Evolutionary conservation across 2,329 filamentous ascomycete genomes (phyloP).

Genomic region (Scedosporium aurantiacum): DNA sequence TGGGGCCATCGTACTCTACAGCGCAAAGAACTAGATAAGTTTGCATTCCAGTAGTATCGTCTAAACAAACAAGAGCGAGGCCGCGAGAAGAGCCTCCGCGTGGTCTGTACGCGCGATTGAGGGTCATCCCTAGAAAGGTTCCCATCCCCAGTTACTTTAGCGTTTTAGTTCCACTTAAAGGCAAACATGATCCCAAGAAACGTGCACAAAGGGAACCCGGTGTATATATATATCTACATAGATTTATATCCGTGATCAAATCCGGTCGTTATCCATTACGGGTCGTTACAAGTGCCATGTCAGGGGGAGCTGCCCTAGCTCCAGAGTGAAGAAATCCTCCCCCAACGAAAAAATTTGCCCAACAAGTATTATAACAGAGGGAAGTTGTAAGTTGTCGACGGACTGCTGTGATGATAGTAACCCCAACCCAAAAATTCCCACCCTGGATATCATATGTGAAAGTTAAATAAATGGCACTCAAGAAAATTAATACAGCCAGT

Average conservation of each 20-base stretch:
- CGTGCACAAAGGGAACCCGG: background rate
- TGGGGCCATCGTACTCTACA: background rate
- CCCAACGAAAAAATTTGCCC: background rate
- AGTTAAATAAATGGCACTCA: background rate
- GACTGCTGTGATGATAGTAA: slow-evolving; percentile 5
- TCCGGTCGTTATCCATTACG: background rate
- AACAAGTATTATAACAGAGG: background rate
- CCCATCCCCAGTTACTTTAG: too few relatives aligned
- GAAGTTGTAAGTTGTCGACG: background rate
- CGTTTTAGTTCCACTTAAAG: background rate
- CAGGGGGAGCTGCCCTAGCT: background rate
- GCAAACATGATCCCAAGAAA: background rate
- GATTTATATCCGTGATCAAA: background rate
- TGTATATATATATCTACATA: background rate
- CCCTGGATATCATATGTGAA: background rate
- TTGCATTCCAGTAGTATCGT: background rate
- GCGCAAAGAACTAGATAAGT: background rate
- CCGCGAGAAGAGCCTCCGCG: too few relatives aligned
- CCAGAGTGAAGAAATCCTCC: background rate
- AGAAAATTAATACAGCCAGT: background rate
- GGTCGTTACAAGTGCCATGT: background rate
- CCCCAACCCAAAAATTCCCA: slow-evolving; percentile 6
- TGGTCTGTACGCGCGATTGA: too few relatives aligned
- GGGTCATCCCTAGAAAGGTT: too few relatives aligned
- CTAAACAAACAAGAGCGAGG: background rate